Base-by-base conservation (phyloP, 2,329 filamentous ascomycete genomes). In the Xylaria sp. region DNA sequence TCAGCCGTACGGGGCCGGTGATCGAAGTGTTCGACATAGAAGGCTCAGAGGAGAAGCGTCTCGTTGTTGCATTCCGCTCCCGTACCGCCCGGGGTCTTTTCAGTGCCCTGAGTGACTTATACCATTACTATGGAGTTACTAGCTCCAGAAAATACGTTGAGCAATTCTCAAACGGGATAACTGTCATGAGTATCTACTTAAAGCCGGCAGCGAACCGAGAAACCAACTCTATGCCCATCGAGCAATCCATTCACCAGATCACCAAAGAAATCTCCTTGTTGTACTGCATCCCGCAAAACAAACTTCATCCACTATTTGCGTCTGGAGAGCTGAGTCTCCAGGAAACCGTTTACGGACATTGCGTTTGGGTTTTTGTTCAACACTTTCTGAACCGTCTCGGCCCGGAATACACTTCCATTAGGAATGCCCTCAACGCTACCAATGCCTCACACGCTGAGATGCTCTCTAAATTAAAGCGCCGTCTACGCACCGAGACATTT, bases 1-100 rank as follows among this genome's bases (percentile, higher is more conserved):
- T 98, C 65, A 86, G 86, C 76, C 87, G 96, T 71, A 95, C 93
- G 41, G 96, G 96, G 6, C 96, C 96, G 2, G 96, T 99, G 75
- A 98, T 99, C 74, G 95, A 99, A 82, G 93, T 97, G 81, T 99
- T 97, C 77, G 95, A 99, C 79, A 94, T 99, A 65, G 94, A 97
- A 78, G 93, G 89, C 74, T 92, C 91, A 20, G 89, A 92, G 39
- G 96, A 99, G 85, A 98, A 98, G 88, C 90, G 96, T 76, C 85
- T 99, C 69, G 94, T 99, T 65, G 88, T 99, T 76, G 96, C 94
- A 55, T 98, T 98, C 87, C 94, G 95, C 76, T 93, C 95, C 75
- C 91, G 94, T 72, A 97, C 95, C 20, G 96, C 96, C 37, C 88
- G 94, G 75, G 96, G 96, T 72, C 86, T 99, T 77, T 99, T 99